These are phyloP conservation scores for Juncus inflexus DNA, from an alignment of 176 grass and related monocot genomes.

Conservation along the genomic window DNA sequence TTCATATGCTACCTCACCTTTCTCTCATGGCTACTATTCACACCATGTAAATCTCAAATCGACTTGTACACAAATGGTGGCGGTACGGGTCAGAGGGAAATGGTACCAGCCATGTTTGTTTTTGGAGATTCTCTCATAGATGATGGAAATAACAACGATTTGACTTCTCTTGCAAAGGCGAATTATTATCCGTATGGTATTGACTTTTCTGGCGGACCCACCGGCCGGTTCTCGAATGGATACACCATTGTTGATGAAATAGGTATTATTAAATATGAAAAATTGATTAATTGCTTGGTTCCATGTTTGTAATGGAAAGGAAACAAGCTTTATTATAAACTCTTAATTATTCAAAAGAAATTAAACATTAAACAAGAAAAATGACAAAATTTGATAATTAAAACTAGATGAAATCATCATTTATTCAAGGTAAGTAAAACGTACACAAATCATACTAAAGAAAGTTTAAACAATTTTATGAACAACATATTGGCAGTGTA, in stretches of 20 bases:
- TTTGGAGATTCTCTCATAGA: constrained; percentile 96
- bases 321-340: no score
- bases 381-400: no score
- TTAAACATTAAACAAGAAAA: no score
- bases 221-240: constrained; percentile 93
- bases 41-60: constrained; percentile 30
- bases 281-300: no score
- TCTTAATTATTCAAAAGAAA: no score
- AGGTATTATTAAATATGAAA: constrained; percentile 4
- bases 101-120: constrained; percentile 84
- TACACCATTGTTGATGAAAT: constrained; percentile 88
- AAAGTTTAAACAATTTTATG: no score
- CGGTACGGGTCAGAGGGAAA: constrained; percentile 9
- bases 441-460: no score
- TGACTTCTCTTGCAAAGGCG: constrained; percentile 72
- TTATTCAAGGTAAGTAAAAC: no score
- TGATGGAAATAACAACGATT: constrained; percentile 90
- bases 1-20: neutral
- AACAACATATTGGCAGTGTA: no score
- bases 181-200: constrained; percentile 95
- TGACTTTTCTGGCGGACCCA: constrained; percentile 74
- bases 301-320: no score
- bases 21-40: constrained; percentile 5
- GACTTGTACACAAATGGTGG: constrained; percentile 39
- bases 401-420: no score